Conservation (phyloP, 306 rosid species). For the barrel medic (Medicago truncatula) region DNA sequence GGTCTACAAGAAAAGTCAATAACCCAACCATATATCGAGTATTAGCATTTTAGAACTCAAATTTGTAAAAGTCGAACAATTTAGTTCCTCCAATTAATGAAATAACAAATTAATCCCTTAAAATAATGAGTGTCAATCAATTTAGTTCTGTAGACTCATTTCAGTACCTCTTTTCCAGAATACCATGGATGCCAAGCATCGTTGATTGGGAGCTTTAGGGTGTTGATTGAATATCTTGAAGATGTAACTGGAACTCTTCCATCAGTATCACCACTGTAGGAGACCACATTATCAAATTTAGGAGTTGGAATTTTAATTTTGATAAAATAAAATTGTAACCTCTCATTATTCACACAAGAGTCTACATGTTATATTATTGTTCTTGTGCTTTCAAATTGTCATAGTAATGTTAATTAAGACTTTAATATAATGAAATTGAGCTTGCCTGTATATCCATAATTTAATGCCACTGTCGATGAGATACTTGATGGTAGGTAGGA, state of each 20-base stretch:
- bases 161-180: constrained; percentile 52
- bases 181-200: constrained; percentile 63
- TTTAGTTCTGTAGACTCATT: background rate
- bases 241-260: constrained; percentile 54
- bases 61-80: too few relatives aligned
- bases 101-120: too few relatives aligned
- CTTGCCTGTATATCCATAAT: constrained; percentile 53
- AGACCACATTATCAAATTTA: constrained; percentile 6
- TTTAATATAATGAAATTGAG: background rate
- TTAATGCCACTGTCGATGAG: constrained; percentile 25
- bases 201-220: constrained; percentile 41
- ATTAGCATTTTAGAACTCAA: too few relatives aligned
- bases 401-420: background rate
- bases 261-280: constrained; percentile 61
- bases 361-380: background rate
- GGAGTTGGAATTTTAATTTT: background rate
- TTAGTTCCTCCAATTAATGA: too few relatives aligned
- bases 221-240: constrained; percentile 56
- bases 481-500: constrained; percentile 43
- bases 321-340: background rate
- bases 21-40: background rate
- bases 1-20: background rate
- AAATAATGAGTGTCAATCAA: too few relatives aligned
- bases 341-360: background rate
- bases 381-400: constrained; percentile 17